Evolutionary conservation across 352 stramenopile species (phyloP), one percentile per base, ranked within the genome.

Genomic region (Phytophthora brassicae): DNA sequence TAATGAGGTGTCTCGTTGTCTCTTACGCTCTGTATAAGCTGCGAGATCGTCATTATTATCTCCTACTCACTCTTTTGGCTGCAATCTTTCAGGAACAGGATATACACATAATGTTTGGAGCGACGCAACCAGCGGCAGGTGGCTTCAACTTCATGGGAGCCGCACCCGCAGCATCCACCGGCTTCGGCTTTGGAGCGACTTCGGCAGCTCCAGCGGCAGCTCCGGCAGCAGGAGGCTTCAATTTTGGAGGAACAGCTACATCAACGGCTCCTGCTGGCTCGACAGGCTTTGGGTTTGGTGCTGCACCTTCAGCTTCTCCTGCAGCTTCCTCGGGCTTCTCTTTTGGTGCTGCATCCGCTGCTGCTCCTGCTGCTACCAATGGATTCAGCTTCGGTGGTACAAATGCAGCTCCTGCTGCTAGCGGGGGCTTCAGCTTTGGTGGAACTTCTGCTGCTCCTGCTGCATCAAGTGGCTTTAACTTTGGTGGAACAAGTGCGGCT

Each of bases 41-140:
- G 50, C 24, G 47, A 7, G 56, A 68, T 60, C 23, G 35, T 41
- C 35, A n/a, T 41, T n/a, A 17, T 41, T 41, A 16, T 14, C n/a
- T 13, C 8, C 17, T 19, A 33, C 19, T 31, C 12, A 20, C 39
- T 14, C 20, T 43, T 8, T 16, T 58, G 17, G 47, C 9, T 64
- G 50, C 49, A 59, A 59, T 70, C 38, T 47, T 56, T 61, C 47
- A 61, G 42, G 43, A 36, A 56, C 41, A 58, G 6, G 47, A 31
- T 35, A 50, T 42, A 20, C 17, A 26, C 46, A 17, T 36, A 22
- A 89, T 89, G 77, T 89, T 89, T 50, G 79, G 79, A 23, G 64
- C 68, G 6, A 77, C 69, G 56, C 69, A n/a, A n/a, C n/a, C n/a
- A n/a, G n/a, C n/a, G n/a, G n/a, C n/a, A n/a, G n/a, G n/a, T n/a